phyloP scores from a whole-genome alignment of 164 flowering plant genomes.

The Kingdonia uniflora region DNA sequence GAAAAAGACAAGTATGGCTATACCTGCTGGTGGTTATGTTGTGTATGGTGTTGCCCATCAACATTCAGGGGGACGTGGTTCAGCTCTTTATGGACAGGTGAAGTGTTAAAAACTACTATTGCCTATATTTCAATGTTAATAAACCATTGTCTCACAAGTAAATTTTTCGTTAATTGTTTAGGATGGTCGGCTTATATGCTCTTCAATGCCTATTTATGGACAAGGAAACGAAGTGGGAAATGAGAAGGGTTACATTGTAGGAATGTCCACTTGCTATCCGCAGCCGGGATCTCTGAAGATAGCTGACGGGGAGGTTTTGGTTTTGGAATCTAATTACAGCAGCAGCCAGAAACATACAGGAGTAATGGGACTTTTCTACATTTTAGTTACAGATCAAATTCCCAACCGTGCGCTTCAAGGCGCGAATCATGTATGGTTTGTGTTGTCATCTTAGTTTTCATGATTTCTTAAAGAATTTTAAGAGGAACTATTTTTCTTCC shows the following conservation, averaged over 20 bases:
- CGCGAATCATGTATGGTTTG: constrained; percentile 17
- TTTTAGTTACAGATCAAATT: constrained; percentile 49
- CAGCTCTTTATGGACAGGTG: constrained; percentile 68
- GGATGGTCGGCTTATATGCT: constrained; percentile 71
- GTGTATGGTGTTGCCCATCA: constrained; percentile 79
- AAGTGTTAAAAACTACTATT: too few relatives aligned
- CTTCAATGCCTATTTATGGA: constrained; percentile 68
- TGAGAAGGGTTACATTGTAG: constrained; percentile 74
- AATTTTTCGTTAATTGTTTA: constrained; percentile 13
- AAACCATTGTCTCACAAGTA: too few relatives aligned
- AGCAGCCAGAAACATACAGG: constrained; percentile 48
- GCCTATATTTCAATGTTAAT: too few relatives aligned
- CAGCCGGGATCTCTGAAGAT: constrained; percentile 54
- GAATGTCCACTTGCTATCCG: constrained; percentile 90
- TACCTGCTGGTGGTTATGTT: constrained; percentile 57
- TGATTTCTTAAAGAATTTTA: too few relatives aligned
- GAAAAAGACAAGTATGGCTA: constrained; percentile 30
- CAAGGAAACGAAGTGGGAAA: constrained; percentile 60
- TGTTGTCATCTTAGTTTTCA: constrained; percentile 2
- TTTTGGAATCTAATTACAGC: constrained; percentile 58
- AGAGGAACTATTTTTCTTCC: too few relatives aligned
- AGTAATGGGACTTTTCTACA: constrained; percentile 81
- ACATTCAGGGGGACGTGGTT: constrained; percentile 65
- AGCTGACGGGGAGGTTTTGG: constrained; percentile 43
- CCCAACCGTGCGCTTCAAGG: constrained; percentile 6